These are phyloP conservation scores for Sordariomycetes sp. DNA, from an alignment of 2,329 filamentous ascomycete species.

Conservation along the genomic window DNA sequence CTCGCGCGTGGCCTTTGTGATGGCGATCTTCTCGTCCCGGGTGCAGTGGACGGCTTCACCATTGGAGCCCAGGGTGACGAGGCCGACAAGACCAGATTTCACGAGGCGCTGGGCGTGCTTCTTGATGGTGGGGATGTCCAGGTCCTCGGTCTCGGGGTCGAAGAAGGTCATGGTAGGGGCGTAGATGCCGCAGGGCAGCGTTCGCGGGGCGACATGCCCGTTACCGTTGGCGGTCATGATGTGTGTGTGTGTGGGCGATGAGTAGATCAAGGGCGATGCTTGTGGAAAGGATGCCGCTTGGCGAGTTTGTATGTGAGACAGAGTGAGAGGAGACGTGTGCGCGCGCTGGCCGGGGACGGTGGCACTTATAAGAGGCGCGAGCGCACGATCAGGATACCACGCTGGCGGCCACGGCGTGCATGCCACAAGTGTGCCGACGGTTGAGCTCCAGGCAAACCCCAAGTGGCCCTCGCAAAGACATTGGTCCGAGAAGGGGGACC, in stretches of 20 bases:
- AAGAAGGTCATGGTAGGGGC: constrained; percentile 90
- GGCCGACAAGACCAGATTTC: constrained; percentile 66
- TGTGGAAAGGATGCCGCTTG: no score
- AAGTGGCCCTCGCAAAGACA: no score
- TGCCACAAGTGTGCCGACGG: no score
- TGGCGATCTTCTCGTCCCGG: constrained; percentile 63
- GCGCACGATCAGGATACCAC: no score
- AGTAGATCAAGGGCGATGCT: no score
- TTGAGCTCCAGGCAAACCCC: no score
- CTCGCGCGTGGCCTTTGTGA: constrained; percentile 70
- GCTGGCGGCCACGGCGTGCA: no score
- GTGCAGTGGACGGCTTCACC: constrained; percentile 83
- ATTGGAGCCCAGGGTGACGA: constrained; percentile 85
- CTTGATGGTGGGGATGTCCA: constrained; percentile 72
- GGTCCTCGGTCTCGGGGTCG: constrained; percentile 70
- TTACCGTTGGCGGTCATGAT: constrained; percentile 2
- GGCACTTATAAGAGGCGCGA: no score
- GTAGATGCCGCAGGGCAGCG: constrained; percentile 75
- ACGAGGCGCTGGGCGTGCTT: constrained; percentile 73
- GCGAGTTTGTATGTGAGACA: no score
- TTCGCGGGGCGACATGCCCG: constrained; percentile 27
- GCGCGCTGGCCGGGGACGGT: no score
- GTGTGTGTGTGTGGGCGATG: neutral
- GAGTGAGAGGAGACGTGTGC: neutral
- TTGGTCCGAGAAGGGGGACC: no score